Percentiles rank a stretch among this genome's conserved stretches.
Conservation (phyloP, 2,329 filamentous ascomycete species). For the Blastomyces parvus region DNA sequence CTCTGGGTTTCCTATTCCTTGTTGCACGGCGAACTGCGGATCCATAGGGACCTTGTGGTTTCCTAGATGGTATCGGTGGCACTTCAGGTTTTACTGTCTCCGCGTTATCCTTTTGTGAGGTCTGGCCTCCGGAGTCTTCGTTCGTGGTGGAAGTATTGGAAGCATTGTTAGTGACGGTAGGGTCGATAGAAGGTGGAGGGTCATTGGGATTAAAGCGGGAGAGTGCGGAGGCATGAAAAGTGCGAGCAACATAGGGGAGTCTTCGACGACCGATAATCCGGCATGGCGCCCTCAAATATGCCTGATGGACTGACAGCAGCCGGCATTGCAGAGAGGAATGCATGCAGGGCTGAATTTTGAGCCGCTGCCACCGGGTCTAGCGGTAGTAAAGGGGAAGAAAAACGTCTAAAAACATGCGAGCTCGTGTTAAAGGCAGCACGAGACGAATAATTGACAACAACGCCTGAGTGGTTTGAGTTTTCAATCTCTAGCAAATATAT, state of each 20-base stretch:
- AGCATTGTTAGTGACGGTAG: slow-evolving; percentile 18
- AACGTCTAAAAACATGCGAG: slow-evolving; percentile 3
- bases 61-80: slow-evolving; percentile 17
- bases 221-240: slow-evolving; percentile 27
- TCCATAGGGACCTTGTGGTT: slow-evolving; percentile 29
- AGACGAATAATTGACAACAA: not conserved
- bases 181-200: slow-evolving; percentile 20
- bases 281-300: slow-evolving; percentile 24
- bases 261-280: slow-evolving; percentile 31
- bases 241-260: slow-evolving; percentile 24
- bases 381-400: not conserved
- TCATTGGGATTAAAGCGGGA: slow-evolving; percentile 24
- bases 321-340: slow-evolving; percentile 31
- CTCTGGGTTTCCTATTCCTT: slow-evolving; percentile 26
- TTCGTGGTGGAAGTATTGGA: slow-evolving; percentile 16
- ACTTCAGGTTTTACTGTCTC: slow-evolving; percentile 10
- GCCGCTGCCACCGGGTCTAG: slow-evolving; percentile 13
- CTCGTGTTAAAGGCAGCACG: not conserved
- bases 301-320: slow-evolving; percentile 23
- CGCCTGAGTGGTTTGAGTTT: not conserved
- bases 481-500: not conserved
- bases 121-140: not conserved
- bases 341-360: slow-evolving; percentile 15
- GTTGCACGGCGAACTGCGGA: slow-evolving; percentile 31
- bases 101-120: not conserved